These are phyloP conservation scores for Wakefieldia striispora DNA, from an alignment of 768 basidiomycete genomes.

Conservation along the genomic window DNA sequence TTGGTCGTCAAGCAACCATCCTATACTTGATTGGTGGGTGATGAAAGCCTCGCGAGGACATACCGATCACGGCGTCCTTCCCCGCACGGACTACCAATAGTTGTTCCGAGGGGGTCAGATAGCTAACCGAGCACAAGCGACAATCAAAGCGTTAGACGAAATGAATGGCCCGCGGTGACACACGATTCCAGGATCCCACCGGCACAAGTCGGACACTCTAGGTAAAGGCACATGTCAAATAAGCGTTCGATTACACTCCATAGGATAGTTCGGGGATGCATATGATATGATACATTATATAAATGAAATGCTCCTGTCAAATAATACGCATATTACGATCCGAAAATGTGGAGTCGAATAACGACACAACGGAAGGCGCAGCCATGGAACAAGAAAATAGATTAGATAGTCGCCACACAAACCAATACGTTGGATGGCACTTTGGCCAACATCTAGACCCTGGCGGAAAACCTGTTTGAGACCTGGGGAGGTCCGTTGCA, in stretches of 20 bases:
- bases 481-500: conserved; percentile 4
- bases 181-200: not conserved
- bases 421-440: not conserved
- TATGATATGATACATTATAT: conserved; percentile 10
- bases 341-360: conserved; percentile 4
- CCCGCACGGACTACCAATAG: not conserved
- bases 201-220: not conserved
- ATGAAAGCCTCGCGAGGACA: not conserved
- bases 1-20: conserved; percentile 2
- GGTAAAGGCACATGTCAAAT: not conserved
- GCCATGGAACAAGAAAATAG: not conserved
- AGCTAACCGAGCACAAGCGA: not conserved
- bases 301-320: conserved; percentile 6
- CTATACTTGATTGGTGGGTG: not conserved
- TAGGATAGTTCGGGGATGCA: not conserved
- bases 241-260: conserved; percentile 3
- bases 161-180: not conserved
- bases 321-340: conserved; percentile 7
- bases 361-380: not conserved
- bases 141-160: not conserved
- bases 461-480: not conserved
- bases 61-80: not conserved
- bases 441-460: not conserved
- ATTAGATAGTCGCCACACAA: not conserved
- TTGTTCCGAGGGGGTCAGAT: not conserved